These are phyloP conservation scores for Blepharisma japonicum DNA, from an alignment of 73 alveolate species.

Conservation along the genomic window DNA sequence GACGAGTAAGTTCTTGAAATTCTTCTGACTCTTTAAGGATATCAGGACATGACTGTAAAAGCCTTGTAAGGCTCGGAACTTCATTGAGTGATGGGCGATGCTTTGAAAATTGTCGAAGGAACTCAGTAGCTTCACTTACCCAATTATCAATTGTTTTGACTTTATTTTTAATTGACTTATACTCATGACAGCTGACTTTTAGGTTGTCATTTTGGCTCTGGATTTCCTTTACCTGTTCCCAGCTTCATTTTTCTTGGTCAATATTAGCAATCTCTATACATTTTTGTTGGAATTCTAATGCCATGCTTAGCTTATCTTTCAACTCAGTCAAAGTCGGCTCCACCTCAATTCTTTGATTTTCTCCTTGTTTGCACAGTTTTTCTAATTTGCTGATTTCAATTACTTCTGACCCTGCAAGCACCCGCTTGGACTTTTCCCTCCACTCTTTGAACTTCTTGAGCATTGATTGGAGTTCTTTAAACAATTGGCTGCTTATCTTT, in stretches of 20 bases:
- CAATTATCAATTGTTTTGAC: not conserved
- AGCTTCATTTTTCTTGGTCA: not conserved
- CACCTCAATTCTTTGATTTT: not conserved
- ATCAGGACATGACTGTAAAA: not conserved
- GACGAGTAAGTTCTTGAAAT: not conserved
- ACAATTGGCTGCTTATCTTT: slow-evolving; percentile 7
- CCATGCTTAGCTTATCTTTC: not conserved
- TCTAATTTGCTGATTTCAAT: not conserved
- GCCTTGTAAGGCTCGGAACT: not conserved
- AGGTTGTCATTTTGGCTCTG: not conserved
- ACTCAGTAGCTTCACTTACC: not conserved
- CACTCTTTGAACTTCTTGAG: slow-evolving; percentile 15
- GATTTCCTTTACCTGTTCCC: not conserved
- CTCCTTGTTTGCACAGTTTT: not conserved
- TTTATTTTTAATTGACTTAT: not conserved
- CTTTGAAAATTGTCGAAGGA: not conserved
- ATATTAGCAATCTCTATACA: not conserved
- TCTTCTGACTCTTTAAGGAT: not conserved
- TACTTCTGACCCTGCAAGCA: not conserved
- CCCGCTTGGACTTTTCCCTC: slow-evolving; percentile 15
- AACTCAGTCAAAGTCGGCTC: not conserved
- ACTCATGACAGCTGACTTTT: not conserved
- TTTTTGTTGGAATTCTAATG: not conserved
- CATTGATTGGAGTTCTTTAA: not conserved
- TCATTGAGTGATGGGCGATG: not conserved